These are phyloP conservation scores for Rubia yunnanensis DNA, from an alignment of 257 asterid species.

Conservation along the genomic window DNA sequence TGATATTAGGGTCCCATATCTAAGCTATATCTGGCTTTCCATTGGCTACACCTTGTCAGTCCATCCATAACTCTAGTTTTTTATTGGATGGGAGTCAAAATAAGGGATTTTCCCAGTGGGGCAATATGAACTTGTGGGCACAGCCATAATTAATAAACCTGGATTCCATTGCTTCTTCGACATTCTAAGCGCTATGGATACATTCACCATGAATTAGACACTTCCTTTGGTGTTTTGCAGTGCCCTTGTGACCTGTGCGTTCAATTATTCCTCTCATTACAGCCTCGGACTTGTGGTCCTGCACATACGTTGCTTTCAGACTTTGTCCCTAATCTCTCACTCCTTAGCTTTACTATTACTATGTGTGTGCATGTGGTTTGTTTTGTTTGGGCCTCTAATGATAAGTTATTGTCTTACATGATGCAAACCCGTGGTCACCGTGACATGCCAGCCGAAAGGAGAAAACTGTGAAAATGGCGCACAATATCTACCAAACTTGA, in stretches of 20 bases:
- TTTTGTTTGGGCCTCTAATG: not conserved
- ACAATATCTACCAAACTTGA: too few species aligned
- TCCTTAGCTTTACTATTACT: not conserved
- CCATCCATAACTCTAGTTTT: conserved; percentile 29
- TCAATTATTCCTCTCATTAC: conserved; percentile 24
- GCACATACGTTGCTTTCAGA: conserved; percentile 9
- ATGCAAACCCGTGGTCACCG: too few species aligned
- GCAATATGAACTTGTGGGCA: conserved; percentile 15
- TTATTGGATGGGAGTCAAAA: conserved; percentile 35
- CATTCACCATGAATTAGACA: conserved; percentile 12
- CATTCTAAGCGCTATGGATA: conserved; percentile 8
- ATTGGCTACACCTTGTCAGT: conserved; percentile 35
- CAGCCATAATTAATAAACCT: not conserved
- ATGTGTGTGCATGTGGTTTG: not conserved
- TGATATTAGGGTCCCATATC: conserved; percentile 19
- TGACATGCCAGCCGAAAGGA: too few species aligned
- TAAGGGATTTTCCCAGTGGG: conserved; percentile 48
- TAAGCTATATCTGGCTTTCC: conserved; percentile 20
- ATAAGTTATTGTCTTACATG: too few species aligned
- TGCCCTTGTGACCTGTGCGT: conserved; percentile 16
- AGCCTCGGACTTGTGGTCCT: conserved; percentile 39
- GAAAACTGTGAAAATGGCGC: too few species aligned
- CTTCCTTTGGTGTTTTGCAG: conserved; percentile 18
- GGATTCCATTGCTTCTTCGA: conserved; percentile 10
- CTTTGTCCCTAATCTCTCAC: not conserved